Base-by-base conservation (phyloP, 2,329 filamentous ascomycete genomes). In the Neodidymelliopsis sp. region DNA sequence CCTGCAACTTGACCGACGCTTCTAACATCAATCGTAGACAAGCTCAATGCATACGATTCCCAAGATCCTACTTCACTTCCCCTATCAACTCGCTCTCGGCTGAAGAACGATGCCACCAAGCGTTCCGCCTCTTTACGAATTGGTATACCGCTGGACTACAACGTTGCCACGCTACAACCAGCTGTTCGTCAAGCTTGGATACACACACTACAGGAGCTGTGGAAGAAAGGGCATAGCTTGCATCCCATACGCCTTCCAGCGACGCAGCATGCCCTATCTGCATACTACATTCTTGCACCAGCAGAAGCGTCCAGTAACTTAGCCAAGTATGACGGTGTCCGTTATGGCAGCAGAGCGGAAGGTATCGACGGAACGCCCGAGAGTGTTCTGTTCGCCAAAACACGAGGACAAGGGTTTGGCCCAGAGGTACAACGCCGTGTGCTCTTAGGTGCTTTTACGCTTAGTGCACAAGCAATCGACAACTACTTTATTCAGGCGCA, bases 401-500 rank as follows among this genome's bases (percentile, higher is more conserved):
- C 89, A 0, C 84, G 94, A 47, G 88, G 86, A 11, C 73, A 78
- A 24, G 86, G 87, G 0, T 91, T 99, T 57, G 94, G 94, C 6
- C 77, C 82, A 6, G 94, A 99, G 73, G 93, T 97, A 9, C 86
- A 88, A 66, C 82, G 91, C 42, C 85, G 94, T 28, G 95, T 99
- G 49, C 75, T 99, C 7, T 82, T 99, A 0, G 94, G 94, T 12
- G 87, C 91, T 0, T 97, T 96, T 69, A 92, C 87, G 29, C 81
- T 99, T 41, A 96, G 90, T 73, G 92, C 93, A 0, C 85, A 89
- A 53, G 91, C 91, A 8, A 94, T 95, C 66, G 89, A 96, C 71
- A 99, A 97, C 70, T 97, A 97, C 74, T 99, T 99, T 66, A 84
- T 96, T 54, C 89, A 96, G 70, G 94, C 94, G 34, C 94, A 99